Evolutionary conservation across 805 yeast genomes (phyloP), one percentile per base, ranked within the genome.

Genomic region (Schizosaccharomyces lindneri): DNA sequence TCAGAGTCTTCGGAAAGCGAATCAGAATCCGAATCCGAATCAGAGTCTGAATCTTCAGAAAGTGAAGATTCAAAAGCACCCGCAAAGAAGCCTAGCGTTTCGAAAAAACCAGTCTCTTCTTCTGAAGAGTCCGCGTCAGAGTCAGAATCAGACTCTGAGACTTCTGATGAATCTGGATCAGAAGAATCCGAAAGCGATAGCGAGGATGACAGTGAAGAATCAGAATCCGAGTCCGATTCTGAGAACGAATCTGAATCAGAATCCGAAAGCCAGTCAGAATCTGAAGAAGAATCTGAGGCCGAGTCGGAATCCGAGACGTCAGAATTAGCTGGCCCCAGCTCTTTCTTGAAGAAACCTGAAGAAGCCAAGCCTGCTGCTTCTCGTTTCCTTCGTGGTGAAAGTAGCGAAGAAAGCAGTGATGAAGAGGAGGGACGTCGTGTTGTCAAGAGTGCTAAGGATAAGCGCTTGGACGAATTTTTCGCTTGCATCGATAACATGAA

Each of bases 381-480:
- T 24, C 21, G 69, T 32, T 71, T 73, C 63, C 69, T 71, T 63
- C 69, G 72, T 55, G 74, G 72, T 41, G 75, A 69, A 32, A 69
- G 69, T 57, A 70, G 68, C 61, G 73, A 72, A 55, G 77, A 73
- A 17, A 72, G 71, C 36, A 78, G 74, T 62, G 86, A 81, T 63
- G 84, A 79, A 63, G 90, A 84, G 63, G 67, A 65, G 17, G 85
- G 83, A 69, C 84, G 81, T 71, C 85, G 83, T 66, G 87, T 88
- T 55, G 95, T 90, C 67, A 89, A 87, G 75, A 82, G 93, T 63
- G 95, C 97, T 62, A 87, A 84, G 74, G 97, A 89, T 66, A 93
- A 90, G 76, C 78, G 88, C 64, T 72, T 88, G 67, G 97, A 88
- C 70, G 98, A 93, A 72, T 79, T 93, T 74, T 82, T 80, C 67